These are phyloP conservation scores for Cytospora piceae DNA, from an alignment of 2,329 filamentous ascomycete genomes.

Conservation along the genomic window DNA sequence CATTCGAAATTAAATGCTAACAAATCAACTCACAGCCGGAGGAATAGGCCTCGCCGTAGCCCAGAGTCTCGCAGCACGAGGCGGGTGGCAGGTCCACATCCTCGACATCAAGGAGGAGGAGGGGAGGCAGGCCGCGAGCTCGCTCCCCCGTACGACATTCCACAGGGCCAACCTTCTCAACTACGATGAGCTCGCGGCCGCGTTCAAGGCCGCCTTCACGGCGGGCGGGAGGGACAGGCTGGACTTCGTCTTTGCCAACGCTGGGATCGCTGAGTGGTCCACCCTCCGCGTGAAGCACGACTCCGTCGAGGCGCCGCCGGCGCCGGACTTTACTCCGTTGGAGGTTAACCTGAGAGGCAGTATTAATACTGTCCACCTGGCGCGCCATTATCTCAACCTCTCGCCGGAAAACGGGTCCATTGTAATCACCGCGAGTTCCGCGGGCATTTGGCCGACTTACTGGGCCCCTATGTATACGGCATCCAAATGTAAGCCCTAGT, in stretches of 20 bases:
- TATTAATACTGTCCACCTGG: constrained; percentile 28
- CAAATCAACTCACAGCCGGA: constrained; percentile 38
- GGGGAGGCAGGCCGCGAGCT: constrained; percentile 38
- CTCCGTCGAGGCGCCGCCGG: constrained; percentile 13
- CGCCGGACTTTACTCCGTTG: constrained; percentile 17
- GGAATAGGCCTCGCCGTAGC: constrained; percentile 49
- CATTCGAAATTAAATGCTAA: not conserved
- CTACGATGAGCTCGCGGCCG: constrained; percentile 36
- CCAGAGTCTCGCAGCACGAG: constrained; percentile 41
- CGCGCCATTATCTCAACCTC: constrained; percentile 23
- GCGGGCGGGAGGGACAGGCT: constrained; percentile 35
- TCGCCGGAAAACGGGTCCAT: constrained; percentile 25
- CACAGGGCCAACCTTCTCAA: constrained; percentile 44
- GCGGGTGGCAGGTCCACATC: constrained; percentile 45
- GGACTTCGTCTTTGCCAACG: constrained; percentile 55
- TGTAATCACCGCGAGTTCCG: constrained; percentile 26
- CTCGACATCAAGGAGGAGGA: constrained; percentile 44
- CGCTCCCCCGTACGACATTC: constrained; percentile 40
- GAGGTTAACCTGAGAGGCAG: constrained; percentile 28
- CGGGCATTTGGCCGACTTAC: constrained; percentile 28
- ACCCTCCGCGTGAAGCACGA: constrained; percentile 41
- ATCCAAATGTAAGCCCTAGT: constrained; percentile 24
- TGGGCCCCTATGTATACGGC: constrained; percentile 28
- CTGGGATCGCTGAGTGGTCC: constrained; percentile 47
- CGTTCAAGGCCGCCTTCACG: constrained; percentile 44